Conservation (phyloP, 768 basidiomycete species). For the Kwoniella sp. region DNA sequence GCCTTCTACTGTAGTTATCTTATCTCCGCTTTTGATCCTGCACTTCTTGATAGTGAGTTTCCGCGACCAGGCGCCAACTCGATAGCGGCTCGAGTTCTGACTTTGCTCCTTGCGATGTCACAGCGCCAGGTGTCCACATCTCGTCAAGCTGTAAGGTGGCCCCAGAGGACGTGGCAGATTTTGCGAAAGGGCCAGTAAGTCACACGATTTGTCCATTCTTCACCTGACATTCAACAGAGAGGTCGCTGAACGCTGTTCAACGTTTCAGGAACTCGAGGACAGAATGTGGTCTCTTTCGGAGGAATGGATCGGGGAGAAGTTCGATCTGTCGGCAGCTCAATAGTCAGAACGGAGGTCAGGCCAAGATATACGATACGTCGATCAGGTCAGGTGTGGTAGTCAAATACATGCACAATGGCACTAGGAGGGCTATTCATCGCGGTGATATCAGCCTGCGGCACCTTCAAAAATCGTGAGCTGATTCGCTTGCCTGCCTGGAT, state of each 20-base stretch:
- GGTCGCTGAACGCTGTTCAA: neutral
- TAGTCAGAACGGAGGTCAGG: too few relatives aligned
- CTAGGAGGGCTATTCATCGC: too few relatives aligned
- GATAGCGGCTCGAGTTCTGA: neutral
- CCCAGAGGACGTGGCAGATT: conserved; percentile 5
- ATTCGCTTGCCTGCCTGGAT: too few relatives aligned
- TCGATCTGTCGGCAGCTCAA: conserved; percentile 1
- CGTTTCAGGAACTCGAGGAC: conserved; percentile 16
- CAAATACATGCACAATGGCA: too few relatives aligned
- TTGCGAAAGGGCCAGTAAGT: conserved; percentile 21
- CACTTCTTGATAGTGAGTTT: conserved; percentile 15
- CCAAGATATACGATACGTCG: too few relatives aligned
- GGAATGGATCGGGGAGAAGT: conserved; percentile 24
- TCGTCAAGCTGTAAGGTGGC: neutral
- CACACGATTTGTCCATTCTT: neutral
- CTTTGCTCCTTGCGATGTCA: neutral
- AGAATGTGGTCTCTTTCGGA: conserved; percentile 24
- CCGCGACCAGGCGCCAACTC: neutral
- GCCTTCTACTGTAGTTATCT: conserved; percentile 1
- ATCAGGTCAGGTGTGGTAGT: too few relatives aligned
- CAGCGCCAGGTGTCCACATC: neutral
- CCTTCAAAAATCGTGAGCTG: too few relatives aligned
- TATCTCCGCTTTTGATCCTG: conserved; percentile 14
- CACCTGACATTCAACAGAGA: neutral
- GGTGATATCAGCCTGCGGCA: too few relatives aligned